Evolutionary conservation across 1,139 yeast species (phyloP), one percentile per base, ranked within the genome.

Genomic region (Geotrichum candidum): DNA sequence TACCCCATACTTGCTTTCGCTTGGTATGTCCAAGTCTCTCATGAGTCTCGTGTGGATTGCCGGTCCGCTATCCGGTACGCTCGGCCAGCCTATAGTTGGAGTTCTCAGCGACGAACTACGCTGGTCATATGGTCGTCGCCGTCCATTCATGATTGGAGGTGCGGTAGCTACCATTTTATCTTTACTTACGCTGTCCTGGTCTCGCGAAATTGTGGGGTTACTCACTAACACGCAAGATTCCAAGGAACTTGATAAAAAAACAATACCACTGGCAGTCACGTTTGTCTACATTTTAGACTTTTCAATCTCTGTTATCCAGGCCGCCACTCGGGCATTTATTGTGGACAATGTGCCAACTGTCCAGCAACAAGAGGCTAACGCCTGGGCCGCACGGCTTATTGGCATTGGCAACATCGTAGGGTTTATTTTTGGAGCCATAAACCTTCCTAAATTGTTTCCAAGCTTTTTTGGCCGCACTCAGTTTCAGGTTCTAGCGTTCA

Each of bases 321-420:
- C 83, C 0, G 76, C 82, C 2, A 70, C 80, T 0, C 73, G 84
- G 22, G 83, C 83, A 0, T 73, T 79, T 54, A 80, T 80, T 41
- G 82, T 80, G 22, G 84, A 80, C 66, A 78, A 78, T 61, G 81
- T 80, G 10, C 80, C 82, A 2, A 73, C 80, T 1, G 68, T 72
- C 53, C 83, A 81, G 65, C 84, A 80, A 62, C 82, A 80, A 61
- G 63, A 73, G 9, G 82, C 85, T n/a, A 83, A 83, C 66, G 86
- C 87, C 0, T 82, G 85, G 86, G 87, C 86, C 0, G 86, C 87
- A 2, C 70, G 86, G 53, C 78, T 83, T 75, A 82, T 83, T 63
- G 83, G 84, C 0, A 71, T 73, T 0, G 81, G 81, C 65, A 81
- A 81, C 62, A 79, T 81, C 25, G 63, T 77, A 48, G 84, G 84